Percentiles rank a stretch among this genome's conserved stretches.
These are phyloP conservation scores for Hanseniaspora lindneri DNA, from an alignment of 805 yeast genomes.

Conservation along the genomic window DNA sequence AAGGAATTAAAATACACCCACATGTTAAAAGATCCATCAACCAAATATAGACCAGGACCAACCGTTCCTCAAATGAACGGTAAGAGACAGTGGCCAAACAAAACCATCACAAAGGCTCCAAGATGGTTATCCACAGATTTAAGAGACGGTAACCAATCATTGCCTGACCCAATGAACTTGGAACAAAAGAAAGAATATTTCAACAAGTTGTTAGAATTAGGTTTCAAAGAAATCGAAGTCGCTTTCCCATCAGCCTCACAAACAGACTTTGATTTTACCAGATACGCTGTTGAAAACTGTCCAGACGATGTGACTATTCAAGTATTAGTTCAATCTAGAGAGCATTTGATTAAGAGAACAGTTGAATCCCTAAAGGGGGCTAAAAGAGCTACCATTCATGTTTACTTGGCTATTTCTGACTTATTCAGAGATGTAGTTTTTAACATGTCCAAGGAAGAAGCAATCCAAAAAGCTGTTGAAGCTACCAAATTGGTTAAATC, in stretches of 20 bases:
- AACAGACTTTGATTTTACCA: constrained; percentile 69
- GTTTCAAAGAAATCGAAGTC: constrained; percentile 73
- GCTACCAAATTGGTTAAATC: constrained; percentile 56
- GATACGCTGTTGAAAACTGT: constrained; percentile 66
- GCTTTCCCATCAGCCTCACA: constrained; percentile 74
- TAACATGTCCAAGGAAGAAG: constrained; percentile 57
- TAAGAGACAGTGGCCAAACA: constrained; percentile 56
- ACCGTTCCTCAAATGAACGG: constrained; percentile 43
- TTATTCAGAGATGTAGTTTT: constrained; percentile 64
- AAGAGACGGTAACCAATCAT: constrained; percentile 71
- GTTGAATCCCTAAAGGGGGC: constrained; percentile 66
- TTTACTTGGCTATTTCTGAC: constrained; percentile 66
- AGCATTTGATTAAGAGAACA: constrained; percentile 59
- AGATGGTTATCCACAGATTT: constrained; percentile 72
- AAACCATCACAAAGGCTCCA: constrained; percentile 56
- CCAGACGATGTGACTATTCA: constrained; percentile 67
- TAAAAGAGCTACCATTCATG: constrained; percentile 58
- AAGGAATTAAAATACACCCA: constrained; percentile 30
- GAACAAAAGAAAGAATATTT: constrained; percentile 64
- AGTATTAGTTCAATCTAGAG: constrained; percentile 67
- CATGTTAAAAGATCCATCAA: constrained; percentile 62
- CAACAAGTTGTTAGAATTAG: constrained; percentile 58
- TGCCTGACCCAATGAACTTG: constrained; percentile 73
- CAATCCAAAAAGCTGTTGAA: constrained; percentile 56
- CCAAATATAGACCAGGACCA: constrained; percentile 46